Percentiles rank a stretch among this genome's conserved stretches.
Evolutionary conservation across 208 protist genomes (phyloP).

Genomic region (Trypanosoma scelopori): DNA sequence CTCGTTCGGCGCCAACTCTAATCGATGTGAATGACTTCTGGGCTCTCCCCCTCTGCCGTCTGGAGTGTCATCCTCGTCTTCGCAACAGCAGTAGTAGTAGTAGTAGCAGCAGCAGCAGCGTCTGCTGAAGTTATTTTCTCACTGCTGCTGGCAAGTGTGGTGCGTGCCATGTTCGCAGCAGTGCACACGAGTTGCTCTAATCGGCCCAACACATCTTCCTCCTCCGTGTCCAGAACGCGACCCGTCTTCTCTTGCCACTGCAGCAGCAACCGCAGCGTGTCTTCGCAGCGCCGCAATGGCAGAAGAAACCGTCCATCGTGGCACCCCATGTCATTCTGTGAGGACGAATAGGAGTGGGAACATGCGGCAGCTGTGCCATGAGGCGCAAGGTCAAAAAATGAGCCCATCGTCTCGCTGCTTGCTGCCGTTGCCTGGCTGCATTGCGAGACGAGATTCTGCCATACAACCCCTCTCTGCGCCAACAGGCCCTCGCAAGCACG

Average conservation of each 20-base stretch:
- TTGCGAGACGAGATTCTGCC: constrained; percentile 3
- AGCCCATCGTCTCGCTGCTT: background rate
- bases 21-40: constrained; percentile 20
- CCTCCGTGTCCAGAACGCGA: constrained; percentile 2
- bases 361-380: background rate
- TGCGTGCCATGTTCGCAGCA: constrained; percentile 6
- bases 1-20: background rate
- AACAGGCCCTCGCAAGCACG: constrained; percentile 4
- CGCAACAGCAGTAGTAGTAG: too few relatives aligned
- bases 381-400: constrained; percentile 1
- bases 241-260: constrained; percentile 17
- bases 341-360: constrained; percentile 2
- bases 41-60: background rate
- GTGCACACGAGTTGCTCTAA: constrained; percentile 16
- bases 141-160: background rate
- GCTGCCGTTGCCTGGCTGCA: background rate
- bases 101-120: too few relatives aligned
- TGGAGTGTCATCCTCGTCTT: background rate
- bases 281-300: constrained; percentile 15
- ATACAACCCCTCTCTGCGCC: background rate
- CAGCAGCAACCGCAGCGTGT: constrained; percentile 11
- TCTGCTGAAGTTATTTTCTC: background rate
- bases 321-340: constrained; percentile 4
- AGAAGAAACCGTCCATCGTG: constrained; percentile 4
- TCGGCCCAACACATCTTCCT: constrained; percentile 7